Conservation (phyloP, 306 rosid genomes). For the Sindora glabra region DNA sequence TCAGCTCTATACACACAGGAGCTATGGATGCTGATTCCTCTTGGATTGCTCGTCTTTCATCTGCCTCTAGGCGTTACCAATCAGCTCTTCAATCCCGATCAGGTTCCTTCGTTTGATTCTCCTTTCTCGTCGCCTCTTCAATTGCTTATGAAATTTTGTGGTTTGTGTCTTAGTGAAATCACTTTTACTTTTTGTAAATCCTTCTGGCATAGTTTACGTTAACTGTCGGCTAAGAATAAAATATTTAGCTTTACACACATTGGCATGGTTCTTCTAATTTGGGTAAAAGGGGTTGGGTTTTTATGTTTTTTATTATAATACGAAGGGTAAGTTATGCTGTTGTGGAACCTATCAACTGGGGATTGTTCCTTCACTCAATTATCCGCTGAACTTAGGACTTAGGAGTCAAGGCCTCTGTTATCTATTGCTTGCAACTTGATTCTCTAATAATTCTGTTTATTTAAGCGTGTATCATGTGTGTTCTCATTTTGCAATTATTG, state of each 20-base stretch:
- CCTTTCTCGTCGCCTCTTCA: neutral
- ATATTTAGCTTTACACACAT: neutral
- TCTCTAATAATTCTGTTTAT: too few relatives aligned
- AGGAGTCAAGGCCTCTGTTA: too few relatives aligned
- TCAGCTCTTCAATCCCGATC: constrained; percentile 73
- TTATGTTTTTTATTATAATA: neutral
- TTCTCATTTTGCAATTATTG: neutral
- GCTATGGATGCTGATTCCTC: constrained; percentile 73
- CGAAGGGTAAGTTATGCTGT: neutral
- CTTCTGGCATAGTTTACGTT: too few relatives aligned
- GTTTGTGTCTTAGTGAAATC: neutral
- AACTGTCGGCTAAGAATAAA: neutral
- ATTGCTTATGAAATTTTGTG: too few relatives aligned
- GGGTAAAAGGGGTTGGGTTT: neutral
- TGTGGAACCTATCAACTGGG: neutral
- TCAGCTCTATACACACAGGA: neutral
- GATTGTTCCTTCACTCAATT: too few relatives aligned
- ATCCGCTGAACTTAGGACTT: neutral
- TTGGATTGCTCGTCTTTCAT: constrained; percentile 61
- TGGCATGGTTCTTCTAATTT: neutral
- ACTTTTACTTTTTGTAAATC: neutral
- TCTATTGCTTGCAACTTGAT: neutral
- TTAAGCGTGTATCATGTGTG: too few relatives aligned
- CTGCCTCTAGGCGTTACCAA: constrained; percentile 58
- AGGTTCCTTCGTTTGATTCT: constrained; percentile 24